phyloP scores from a whole-genome alignment of 345 rosid species.

The Eucalyptus brandiana region DNA sequence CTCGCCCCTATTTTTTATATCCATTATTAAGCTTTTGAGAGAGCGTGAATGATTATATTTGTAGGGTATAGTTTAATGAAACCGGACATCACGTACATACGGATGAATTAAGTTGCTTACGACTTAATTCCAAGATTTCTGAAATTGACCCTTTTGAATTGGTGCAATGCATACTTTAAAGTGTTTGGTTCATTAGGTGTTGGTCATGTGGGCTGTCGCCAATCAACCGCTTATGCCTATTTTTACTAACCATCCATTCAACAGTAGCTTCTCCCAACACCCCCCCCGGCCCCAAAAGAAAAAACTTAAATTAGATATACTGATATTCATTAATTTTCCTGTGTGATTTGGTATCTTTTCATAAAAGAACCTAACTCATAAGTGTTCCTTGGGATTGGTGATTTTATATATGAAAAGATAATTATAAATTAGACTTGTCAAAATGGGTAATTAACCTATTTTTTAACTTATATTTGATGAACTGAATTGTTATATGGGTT shows the following conservation, averaged over 20 bases:
- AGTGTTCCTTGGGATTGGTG: neutral
- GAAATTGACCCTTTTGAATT: neutral
- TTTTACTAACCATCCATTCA: neutral
- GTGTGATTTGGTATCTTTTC: neutral
- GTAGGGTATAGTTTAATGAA: neutral
- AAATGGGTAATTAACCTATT: neutral
- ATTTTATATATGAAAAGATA: neutral
- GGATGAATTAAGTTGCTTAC: neutral
- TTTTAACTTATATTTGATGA: neutral
- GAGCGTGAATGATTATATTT: neutral
- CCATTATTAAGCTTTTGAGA: neutral
- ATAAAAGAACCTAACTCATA: neutral
- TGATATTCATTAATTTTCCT: neutral
- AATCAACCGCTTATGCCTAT: neutral
- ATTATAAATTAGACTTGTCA: too few relatives aligned
- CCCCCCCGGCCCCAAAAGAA: neutral
- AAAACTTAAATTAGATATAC: neutral
- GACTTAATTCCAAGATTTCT: neutral
- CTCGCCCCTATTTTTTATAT: too few relatives aligned
- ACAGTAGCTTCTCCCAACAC: too few relatives aligned
- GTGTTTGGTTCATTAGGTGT: neutral
- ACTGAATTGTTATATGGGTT: accelerated
- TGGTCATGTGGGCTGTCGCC: neutral
- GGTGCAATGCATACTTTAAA: neutral
- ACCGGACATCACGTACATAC: neutral